Evolutionary conservation across 169 alveolate species (phyloP), one percentile per base, ranked within the genome.

Genomic region (Plasmodium knowlesi): DNA sequence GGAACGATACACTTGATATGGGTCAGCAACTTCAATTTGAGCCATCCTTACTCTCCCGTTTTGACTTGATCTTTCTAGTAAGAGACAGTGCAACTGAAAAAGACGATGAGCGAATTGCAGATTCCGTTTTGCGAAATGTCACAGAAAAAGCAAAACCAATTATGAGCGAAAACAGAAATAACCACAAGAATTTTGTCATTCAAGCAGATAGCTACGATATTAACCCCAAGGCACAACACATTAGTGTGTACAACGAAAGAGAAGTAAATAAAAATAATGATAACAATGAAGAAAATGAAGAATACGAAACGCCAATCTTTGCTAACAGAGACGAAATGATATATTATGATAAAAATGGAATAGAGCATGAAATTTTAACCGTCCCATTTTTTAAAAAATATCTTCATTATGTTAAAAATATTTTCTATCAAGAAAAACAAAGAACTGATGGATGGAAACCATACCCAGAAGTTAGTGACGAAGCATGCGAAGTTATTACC

Each of bases 21-120:
- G 95, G 97, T 30, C 97, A 97, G 89, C 99, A 99, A 94, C 97
- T 99, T 46, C 99, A 98, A 53, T 97, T 99, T 70, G 99, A 99
- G 25, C 99, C 99, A 83, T 98, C 99, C n/a, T 97, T 99, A 43
- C 96, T 99, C 25, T 98, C 99, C 72, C 98, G 99, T 73, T 98
- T 98, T 96, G 99, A 99, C 95, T 93, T 99, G 73, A 96, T 98
- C 16, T 99, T 98, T 92, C 95, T 98, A 25, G 98, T 99, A 39
- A 70, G 96, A 43, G 98, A 96, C 76, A 94, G 96, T 72, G 94
- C 96, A 41, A 94, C 96, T n/a, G 98, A 96, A 83, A 79, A 82
- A 25, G 96, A 95, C 79, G 98, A 96, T 86, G 97, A 95, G 61
- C 78, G 96, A 81, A 94, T 96, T 25, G 96, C 97, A 4, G 97